Evolutionary conservation across 2,329 filamentous ascomycete species (phyloP), one percentile per base, ranked within the genome.

Genomic region (Curvularia verruculosa): DNA sequence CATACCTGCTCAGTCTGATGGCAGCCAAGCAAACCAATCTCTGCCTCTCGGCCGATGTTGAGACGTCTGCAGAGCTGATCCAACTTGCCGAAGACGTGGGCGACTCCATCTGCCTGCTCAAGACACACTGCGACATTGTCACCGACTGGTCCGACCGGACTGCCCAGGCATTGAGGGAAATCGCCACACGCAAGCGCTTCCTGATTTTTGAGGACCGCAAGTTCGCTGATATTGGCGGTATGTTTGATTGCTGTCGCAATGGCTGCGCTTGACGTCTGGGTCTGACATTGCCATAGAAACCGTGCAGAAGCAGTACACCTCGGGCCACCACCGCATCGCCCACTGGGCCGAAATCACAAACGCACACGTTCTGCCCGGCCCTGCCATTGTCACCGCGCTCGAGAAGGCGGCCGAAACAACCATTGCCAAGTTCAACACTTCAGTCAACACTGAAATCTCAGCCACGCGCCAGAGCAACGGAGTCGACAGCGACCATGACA

Each of bases 41-140:
- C 34, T 83, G 82, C 60, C 78, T 85, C 13, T 86, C 84, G 21
- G 83, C 84, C 54, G 83, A 84, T 61, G 82, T 87, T 58, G 82
- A 80, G 47, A 85, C 80, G 46, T 84, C 84, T 10, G 79, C 80
- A 49, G 79, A 84, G 63, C 79, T 87, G 18, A 71, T 87, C 18
- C 77, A 78, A 41, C 75, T 87, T 9, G 84, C 84, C 28, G 81
- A 85, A 60, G 81, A 85, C 34, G 79, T 87, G 15, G 85, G 85
- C 57, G 84, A 86, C 63, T 81, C 83, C 59, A 87, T 87, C 55
- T 85, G 83, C 62, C 73, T 87, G 26, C 77, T 87, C 53, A 85
- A 87, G 72, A 84, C 86, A 4, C 84, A 87, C 67, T 84, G 83
- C 53, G 85, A 87, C 72, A 85, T 85, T 50, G 82, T 87, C 64